These are phyloP conservation scores for Termitomyces sp. DNA, from an alignment of 768 basidiomycete genomes.

Conservation along the genomic window DNA sequence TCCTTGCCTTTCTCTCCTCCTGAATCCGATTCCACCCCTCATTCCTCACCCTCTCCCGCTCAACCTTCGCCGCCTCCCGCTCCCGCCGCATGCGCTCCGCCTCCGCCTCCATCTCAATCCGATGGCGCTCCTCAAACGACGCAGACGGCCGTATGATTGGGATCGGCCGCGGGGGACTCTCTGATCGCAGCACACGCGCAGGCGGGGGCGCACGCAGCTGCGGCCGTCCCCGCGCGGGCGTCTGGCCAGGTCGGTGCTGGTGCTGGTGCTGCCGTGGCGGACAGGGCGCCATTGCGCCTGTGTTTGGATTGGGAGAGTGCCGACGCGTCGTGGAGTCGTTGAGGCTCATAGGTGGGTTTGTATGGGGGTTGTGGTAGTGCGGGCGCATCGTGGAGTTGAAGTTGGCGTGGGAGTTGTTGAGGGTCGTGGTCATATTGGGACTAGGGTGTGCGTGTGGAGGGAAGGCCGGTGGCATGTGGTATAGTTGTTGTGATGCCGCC, in stretches of 20 bases:
- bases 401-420: neutral
- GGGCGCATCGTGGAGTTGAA: neutral
- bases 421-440: neutral
- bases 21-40: neutral
- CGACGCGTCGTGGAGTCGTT: neutral
- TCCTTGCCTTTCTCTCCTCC: neutral
- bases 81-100: neutral
- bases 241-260: neutral
- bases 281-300: neutral
- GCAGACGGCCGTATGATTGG: neutral
- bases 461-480: neutral
- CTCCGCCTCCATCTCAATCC: neutral
- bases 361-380: neutral
- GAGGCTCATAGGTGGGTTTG: neutral
- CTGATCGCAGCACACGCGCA: neutral
- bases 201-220: neutral
- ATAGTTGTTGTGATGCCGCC: too few relatives aligned
- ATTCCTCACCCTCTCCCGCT: neutral
- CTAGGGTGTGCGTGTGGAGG: neutral
- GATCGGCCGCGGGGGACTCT: neutral
- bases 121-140: slow-evolving; percentile 1
- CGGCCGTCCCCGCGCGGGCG: neutral
- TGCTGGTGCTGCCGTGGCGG: neutral
- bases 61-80: neutral
- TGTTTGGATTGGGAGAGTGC: neutral